Conservation (phyloP, 257 asterid species). For the Euphrasia confusa region DNA sequence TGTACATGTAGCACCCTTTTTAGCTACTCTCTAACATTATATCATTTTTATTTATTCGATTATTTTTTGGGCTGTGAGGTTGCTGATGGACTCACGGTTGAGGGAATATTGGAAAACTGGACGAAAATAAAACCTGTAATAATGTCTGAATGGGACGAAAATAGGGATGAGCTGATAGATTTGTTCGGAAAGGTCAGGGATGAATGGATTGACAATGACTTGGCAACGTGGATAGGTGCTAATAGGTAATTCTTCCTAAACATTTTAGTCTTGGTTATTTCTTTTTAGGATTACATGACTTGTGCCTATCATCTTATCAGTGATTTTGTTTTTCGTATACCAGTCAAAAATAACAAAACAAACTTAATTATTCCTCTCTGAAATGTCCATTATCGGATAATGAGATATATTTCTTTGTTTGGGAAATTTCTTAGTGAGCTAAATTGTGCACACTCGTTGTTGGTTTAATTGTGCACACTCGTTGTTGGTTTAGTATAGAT, state of each 20-base stretch:
- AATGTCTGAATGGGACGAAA: constrained; percentile 80
- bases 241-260: constrained; percentile 43
- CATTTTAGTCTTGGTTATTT: too few relatives aligned
- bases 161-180: constrained; percentile 62
- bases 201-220: constrained; percentile 78
- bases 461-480: neutral
- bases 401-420: neutral
- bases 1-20: neutral
- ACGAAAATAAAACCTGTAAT: constrained; percentile 64
- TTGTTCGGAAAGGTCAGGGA: constrained; percentile 88
- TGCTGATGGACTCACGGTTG: constrained; percentile 71
- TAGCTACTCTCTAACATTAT: neutral
- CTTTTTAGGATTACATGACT: too few relatives aligned
- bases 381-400: neutral
- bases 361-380: neutral
- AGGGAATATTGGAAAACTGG: constrained; percentile 78
- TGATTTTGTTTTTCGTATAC: too few relatives aligned
- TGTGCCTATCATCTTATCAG: too few relatives aligned
- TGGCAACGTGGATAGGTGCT: constrained; percentile 76
- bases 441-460: neutral
- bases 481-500: neutral
- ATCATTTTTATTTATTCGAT: too few relatives aligned
- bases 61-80: constrained; percentile 40
- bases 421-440: neutral
- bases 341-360: neutral